These are phyloP conservation scores for Sarocladiaceae sp. DNA, from an alignment of 2,329 filamentous ascomycete genomes.

Conservation along the genomic window DNA sequence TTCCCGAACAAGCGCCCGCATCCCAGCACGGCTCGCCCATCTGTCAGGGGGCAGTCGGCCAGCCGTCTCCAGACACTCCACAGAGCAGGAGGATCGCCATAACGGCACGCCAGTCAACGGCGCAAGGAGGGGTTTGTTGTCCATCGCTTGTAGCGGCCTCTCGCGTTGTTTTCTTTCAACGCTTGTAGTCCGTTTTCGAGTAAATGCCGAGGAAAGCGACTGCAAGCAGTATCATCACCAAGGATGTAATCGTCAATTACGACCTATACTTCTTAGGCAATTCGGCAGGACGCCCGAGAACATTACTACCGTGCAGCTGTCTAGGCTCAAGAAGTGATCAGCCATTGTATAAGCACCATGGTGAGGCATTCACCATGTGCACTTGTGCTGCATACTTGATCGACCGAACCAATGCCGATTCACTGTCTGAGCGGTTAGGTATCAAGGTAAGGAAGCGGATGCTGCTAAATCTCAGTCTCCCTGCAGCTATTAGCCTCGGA, in stretches of 20 bases:
- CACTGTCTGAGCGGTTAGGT: neutral
- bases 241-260: too few relatives aligned
- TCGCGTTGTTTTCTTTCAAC: neutral
- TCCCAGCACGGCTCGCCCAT: neutral
- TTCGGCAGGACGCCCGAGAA: too few relatives aligned
- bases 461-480: neutral
- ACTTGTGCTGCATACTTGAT: neutral
- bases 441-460: neutral
- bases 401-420: neutral
- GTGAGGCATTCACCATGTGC: neutral
- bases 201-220: neutral
- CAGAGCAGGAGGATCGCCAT: neutral
- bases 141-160: neutral
- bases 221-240: too few relatives aligned
- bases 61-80: neutral
- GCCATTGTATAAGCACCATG: too few relatives aligned
- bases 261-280: too few relatives aligned
- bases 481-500: neutral
- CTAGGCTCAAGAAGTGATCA: too few relatives aligned
- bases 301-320: too few relatives aligned
- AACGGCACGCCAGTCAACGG: neutral
- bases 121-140: neutral
- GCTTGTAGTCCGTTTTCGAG: neutral
- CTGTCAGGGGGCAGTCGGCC: neutral
- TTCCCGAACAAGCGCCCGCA: constrained; percentile 3